Base-by-base conservation (phyloP, 345 rosid genomes). In the Aegle marmelos region DNA sequence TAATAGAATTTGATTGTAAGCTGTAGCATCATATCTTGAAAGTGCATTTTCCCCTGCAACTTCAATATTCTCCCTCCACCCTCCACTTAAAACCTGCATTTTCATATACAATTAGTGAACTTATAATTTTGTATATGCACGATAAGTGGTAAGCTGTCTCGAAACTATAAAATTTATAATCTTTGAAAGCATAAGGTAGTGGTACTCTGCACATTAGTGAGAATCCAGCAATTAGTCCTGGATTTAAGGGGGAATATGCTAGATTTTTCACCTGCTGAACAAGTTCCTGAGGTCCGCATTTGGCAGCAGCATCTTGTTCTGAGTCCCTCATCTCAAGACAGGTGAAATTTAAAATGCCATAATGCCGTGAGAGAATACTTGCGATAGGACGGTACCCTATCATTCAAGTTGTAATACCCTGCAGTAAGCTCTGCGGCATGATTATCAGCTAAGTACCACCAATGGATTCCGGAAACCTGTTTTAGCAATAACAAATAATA, bases 1-100 rank as follows among this genome's bases (percentile, higher is more conserved):
- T 64, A 94, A 80, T 65, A 93, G 86, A 54, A 94, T 89, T 65
- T 91, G 98, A 34, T 93, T 91, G 79, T 93, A 94, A 72, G 79
- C 97, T 28, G 82, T 68, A 48, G 87, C 75, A 72, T 91, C 98
- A 72, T 88, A 91, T 80, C 92, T 91, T 53, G 93, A 48, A 41
- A 95, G 86, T 68, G 93, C 97, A 71, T 94, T 93, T 86, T 94
- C 97, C 57, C 98, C 97, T 3, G 95, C 97, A 66, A 93, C 97
- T 80, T 87, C 89, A 73, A 91, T 76, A 22, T 87, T 82, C 86
- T 90, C 95, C 72, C 82, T 91, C 97, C 97, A 91, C n/a, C 89
- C 85, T 56, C 84, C 87, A 80, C 94, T 91, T 83, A 94, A 72
- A 66, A 90, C 98, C 98, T 94, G 87, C 78, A 77, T 21, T 74